Percentiles rank a stretch among this genome's conserved stretches.
phyloP scores from a whole-genome alignment of 352 stramenopile genomes.

The Pythium aquatile region DNA sequence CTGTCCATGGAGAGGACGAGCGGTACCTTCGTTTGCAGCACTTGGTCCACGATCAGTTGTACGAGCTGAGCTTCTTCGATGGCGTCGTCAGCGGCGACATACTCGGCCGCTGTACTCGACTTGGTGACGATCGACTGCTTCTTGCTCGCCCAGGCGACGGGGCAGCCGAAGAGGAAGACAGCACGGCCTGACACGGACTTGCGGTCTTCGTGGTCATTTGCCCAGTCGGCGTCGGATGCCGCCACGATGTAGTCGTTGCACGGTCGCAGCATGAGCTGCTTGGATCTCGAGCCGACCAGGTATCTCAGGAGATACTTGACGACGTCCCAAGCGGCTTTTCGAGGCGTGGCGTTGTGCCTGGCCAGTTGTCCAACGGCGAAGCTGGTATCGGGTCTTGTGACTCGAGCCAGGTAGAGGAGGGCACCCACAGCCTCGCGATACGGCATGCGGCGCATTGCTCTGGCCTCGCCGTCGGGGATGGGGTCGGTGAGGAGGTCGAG shows the following conservation, averaged over 20 bases:
- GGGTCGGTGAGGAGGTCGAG: background rate
- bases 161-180: conserved; percentile 11
- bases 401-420: no score
- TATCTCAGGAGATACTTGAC: no score
- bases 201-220: conserved; percentile 8
- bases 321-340: no score
- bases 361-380: no score
- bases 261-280: background rate
- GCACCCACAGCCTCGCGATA: conserved; percentile 14
- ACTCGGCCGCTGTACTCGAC: conserved; percentile 16
- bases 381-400: no score
- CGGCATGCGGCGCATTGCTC: conserved; percentile 1
- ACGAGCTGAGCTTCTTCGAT: conserved; percentile 1
- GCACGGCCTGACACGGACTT: conserved; percentile 17
- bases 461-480: background rate
- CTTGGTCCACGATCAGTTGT: background rate
- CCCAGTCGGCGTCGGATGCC: conserved; percentile 18
- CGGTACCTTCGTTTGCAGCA: conserved; percentile 3
- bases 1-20: conserved; percentile 12
- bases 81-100: conserved; percentile 13
- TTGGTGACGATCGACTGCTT: conserved; percentile 18
- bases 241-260: background rate
- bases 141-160: conserved; percentile 9
- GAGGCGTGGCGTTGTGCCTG: no score
- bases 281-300: no score